Conservation (phyloP, 176 grass and related monocot genomes). For the Luzula sylvatica region DNA sequence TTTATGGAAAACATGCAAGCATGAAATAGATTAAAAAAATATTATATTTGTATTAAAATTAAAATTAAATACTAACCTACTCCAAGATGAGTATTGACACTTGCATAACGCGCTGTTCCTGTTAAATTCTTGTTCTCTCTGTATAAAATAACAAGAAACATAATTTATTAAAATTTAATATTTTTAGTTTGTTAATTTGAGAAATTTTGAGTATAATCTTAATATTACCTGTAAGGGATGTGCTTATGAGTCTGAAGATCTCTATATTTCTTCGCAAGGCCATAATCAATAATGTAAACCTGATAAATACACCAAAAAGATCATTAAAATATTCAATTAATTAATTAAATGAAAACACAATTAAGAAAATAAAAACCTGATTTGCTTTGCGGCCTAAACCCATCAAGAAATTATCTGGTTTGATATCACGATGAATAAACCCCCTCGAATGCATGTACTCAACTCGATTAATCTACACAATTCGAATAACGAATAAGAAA, state of each 20-base stretch:
- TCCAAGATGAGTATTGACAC: conserved; percentile 99
- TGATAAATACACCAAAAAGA: conserved; percentile 19
- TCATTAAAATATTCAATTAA: no score
- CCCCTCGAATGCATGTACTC: conserved; percentile 93
- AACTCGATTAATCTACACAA: conserved; percentile 66
- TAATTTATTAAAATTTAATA: neutral
- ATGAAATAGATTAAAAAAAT: neutral
- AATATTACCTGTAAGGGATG: conserved; percentile 74
- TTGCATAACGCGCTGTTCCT: conserved; percentile 89
- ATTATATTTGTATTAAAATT: no score
- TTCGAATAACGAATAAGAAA: conserved; percentile 7
- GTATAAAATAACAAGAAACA: conserved; percentile 12
- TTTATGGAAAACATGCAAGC: neutral
- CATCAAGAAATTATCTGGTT: conserved; percentile 88
- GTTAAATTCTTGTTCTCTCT: conserved; percentile 96
- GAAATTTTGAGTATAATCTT: neutral
- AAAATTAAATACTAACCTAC: conserved; percentile 43
- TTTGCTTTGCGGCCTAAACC: conserved; percentile 81
- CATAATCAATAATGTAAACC: conserved; percentile 96
- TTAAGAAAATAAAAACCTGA: conserved; percentile 37
- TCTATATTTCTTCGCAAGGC: conserved; percentile 91
- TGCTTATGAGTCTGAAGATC: conserved; percentile 94
- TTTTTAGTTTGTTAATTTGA: conserved; percentile 1
- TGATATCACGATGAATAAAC: conserved; percentile 93
- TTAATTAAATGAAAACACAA: no score